Evolutionary conservation across 371 early-diverging fungal genomes (phyloP).

Genomic region (Fennellomyces sp.): DNA sequence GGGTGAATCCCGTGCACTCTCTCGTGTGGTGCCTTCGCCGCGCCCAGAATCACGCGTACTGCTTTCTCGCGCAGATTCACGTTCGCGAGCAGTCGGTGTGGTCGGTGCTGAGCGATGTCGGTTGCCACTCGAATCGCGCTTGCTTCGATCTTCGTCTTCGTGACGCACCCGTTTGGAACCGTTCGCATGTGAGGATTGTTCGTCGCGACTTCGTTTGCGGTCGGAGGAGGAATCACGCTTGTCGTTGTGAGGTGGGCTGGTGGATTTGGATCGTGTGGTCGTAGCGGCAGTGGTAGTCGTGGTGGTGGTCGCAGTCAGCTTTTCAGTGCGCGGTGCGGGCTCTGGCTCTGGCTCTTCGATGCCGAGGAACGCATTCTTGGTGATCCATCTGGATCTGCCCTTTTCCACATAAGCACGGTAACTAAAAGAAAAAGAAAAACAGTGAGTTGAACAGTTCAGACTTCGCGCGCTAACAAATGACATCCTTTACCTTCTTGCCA

Average conservation of each 20-base stretch:
- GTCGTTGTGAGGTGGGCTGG: slow-evolving; percentile 11
- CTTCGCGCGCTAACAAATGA: neutral
- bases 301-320: neutral
- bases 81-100: neutral
- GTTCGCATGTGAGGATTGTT: neutral
- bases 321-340: neutral
- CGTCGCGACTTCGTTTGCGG: slow-evolving; percentile 13
- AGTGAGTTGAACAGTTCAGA: neutral
- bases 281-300: neutral
- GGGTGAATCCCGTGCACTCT: neutral
- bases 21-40: neutral
- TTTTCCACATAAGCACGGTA: slow-evolving; percentile 37
- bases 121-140: slow-evolving; percentile 10
- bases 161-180: slow-evolving; percentile 6
- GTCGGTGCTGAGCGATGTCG: slow-evolving; percentile 13
- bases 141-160: slow-evolving; percentile 13
- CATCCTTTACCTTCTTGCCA: slow-evolving; percentile 34
- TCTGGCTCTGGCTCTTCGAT: slow-evolving; percentile 14
- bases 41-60: neutral
- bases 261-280: slow-evolving; percentile 2
- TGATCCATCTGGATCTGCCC: slow-evolving; percentile 32
- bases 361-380: slow-evolving; percentile 35
- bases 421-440: slow-evolving; percentile 7
- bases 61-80: neutral
- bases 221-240: slow-evolving; percentile 8